Base-by-base conservation (phyloP, 2,329 filamentous ascomycete genomes). In the Bipolaris victoriae region DNA sequence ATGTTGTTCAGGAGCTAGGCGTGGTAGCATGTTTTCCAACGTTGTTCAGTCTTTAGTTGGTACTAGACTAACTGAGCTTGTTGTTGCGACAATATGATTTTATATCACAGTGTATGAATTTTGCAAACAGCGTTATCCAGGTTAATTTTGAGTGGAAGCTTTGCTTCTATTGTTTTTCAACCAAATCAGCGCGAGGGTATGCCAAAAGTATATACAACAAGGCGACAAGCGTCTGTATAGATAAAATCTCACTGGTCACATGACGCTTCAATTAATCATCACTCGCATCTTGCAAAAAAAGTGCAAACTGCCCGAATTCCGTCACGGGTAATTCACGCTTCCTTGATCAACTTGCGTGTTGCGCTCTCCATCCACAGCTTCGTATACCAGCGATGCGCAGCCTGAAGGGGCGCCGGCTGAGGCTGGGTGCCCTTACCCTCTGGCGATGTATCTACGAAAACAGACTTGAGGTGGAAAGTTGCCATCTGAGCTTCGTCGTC, bases 341-440 rank as follows among this genome's bases (percentile, higher is more conserved):
- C 58, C 37, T 63, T 65, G 60, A 76, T 51, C 61, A 78, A 48
- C 48, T 75, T 77, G 58, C 75, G 60, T 5, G 76, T 75, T 33
- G 74, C 75, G 16, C 75, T 74, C 64, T 78, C 76, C 75, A 78
- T 77, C 76, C 74, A 77, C 20, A 78, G 61, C 63, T 77, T 77
- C 0, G 74, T 75, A 40, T 77, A 77, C 64, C 70, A 64, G 39
- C 71, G 63, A 60, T 77, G 76, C 41, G 66, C 55, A 29, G 69
- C 62, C 54, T 75, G 68, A 45, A 77, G 70, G 6, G 51, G 57
- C 64, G 60, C 65, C 1, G 76, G 73, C 55, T 74, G 53, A 18
- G 70, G 67, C 46, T 64, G 53, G 1, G 58, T 37, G 22, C 61
- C 57, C 58, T 71, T 71, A 13, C 75, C 76, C 29, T 76, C 74